Evolutionary conservation across 2,329 filamentous ascomycete genomes (phyloP).

Genomic region (Dichotomopilus funicola): DNA sequence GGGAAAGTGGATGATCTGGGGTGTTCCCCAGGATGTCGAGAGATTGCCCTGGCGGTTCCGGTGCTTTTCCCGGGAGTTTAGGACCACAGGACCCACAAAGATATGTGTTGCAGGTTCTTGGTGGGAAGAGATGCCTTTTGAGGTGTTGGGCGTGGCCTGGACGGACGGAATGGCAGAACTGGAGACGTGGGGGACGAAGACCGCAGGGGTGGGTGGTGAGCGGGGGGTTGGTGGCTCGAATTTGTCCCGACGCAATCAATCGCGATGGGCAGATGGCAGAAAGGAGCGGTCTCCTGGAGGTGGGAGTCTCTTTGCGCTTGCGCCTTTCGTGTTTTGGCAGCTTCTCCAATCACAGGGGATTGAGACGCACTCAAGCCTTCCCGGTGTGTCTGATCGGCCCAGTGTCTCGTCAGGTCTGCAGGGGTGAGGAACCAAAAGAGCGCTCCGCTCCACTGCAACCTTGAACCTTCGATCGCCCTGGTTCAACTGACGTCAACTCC

Average conservation of each 20-base stretch:
- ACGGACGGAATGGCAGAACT: neutral
- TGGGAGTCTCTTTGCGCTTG: neutral
- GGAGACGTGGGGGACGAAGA: neutral
- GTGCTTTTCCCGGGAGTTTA: neutral
- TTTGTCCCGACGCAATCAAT: neutral
- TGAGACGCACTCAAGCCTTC: neutral
- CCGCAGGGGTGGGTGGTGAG: too few relatives aligned
- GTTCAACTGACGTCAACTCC: slow-evolving; percentile 10
- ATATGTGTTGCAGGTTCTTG: slow-evolving; percentile 7
- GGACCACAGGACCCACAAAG: slow-evolving; percentile 13
- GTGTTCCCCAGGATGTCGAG: neutral
- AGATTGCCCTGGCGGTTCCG: slow-evolving; percentile 13
- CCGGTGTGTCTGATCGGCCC: neutral
- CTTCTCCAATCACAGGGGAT: neutral
- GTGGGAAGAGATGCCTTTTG: neutral
- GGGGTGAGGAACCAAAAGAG: neutral
- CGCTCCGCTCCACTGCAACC: slow-evolving; percentile 6
- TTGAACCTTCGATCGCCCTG: neutral
- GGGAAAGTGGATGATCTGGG: slow-evolving; percentile 8
- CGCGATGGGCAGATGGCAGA: neutral
- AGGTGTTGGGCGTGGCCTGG: neutral
- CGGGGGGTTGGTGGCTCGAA: too few relatives aligned
- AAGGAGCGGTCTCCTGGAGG: neutral
- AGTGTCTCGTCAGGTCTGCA: neutral
- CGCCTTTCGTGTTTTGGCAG: neutral